These are phyloP conservation scores for Syncephalastrum racemosum DNA, from an alignment of 371 early-diverging fungal genomes.

Conservation along the genomic window DNA sequence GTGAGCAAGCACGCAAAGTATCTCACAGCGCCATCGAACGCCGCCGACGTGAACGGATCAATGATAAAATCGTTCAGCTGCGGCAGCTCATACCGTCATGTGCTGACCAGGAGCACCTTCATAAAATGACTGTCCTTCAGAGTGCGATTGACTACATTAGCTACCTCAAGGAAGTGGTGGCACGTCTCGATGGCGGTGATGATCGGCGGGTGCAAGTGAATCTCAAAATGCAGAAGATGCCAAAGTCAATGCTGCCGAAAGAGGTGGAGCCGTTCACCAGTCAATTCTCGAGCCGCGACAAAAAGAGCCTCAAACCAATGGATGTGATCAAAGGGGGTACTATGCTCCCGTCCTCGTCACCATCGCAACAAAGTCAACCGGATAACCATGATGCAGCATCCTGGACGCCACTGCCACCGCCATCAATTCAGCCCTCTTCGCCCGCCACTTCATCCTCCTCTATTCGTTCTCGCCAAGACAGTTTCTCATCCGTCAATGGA, in stretches of 20 bases:
- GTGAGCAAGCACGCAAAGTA: constrained; percentile 63
- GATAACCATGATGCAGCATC: too few species aligned
- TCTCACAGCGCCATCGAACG: constrained; percentile 83
- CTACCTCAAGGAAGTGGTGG: constrained; percentile 50
- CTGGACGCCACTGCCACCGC: constrained; percentile 4
- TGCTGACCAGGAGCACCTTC: constrained; percentile 65
- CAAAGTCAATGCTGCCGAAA: constrained; percentile 39
- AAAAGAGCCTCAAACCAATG: constrained; percentile 29
- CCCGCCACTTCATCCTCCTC: background rate
- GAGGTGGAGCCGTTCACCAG: constrained; percentile 46
- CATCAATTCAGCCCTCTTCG: constrained; percentile 1
- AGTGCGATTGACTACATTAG: constrained; percentile 73
- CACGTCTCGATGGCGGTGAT: constrained; percentile 39
- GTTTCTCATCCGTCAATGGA: constrained; percentile 8
- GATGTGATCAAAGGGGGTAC: constrained; percentile 27
- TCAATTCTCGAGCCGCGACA: constrained; percentile 33
- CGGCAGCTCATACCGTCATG: constrained; percentile 52
- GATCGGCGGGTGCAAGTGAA: constrained; percentile 11
- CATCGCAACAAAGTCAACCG: constrained; percentile 3
- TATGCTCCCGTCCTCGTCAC: constrained; percentile 3
- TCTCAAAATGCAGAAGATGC: constrained; percentile 25
- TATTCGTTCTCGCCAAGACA: background rate
- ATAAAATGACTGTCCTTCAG: constrained; percentile 75
- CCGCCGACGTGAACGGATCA: constrained; percentile 75
- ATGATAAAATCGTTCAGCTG: constrained; percentile 58